A percentile compares a stretch with the other conserved stretches of the same genome.
Evolutionary conservation across 371 early-diverging fungal genomes (phyloP).

Genomic region (Mucor mucedo): DNA sequence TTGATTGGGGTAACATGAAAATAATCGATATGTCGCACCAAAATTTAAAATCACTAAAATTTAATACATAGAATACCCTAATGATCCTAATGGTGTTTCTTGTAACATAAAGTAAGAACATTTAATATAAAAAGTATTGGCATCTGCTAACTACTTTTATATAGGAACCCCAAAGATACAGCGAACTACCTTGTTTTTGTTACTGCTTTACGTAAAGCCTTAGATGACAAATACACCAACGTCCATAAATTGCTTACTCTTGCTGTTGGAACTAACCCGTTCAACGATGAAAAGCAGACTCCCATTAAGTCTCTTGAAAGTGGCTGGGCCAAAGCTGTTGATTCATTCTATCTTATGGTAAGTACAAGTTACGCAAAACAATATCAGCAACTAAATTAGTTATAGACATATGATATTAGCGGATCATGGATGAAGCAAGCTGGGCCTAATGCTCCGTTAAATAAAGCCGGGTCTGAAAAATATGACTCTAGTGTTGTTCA

Average conservation of each 20-base stretch:
- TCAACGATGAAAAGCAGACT: constrained; percentile 48
- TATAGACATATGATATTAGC: constrained; percentile 38
- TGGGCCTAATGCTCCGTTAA: constrained; percentile 69
- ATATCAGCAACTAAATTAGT: constrained; percentile 22
- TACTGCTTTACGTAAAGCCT: constrained; percentile 61
- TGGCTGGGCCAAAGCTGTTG: constrained; percentile 61
- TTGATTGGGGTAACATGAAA: constrained; percentile 57
- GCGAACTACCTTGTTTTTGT: constrained; percentile 55
- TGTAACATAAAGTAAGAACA: constrained; percentile 41
- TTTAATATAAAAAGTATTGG: background rate
- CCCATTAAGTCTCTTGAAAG: constrained; percentile 49
- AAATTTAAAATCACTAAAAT: background rate
- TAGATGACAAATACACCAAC: constrained; percentile 52
- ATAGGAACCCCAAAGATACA: constrained; percentile 54
- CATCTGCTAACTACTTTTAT: background rate
- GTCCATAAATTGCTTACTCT: constrained; percentile 67
- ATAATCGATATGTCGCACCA: background rate
- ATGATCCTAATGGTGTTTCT: constrained; percentile 39
- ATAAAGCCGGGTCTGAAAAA: constrained; percentile 38
- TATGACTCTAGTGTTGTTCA: constrained; percentile 50
- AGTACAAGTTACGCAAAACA: background rate
- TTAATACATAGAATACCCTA: constrained; percentile 40
- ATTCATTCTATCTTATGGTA: constrained; percentile 68
- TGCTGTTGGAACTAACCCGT: constrained; percentile 70
- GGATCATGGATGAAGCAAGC: constrained; percentile 67